These are phyloP conservation scores for Cyberlindnera americana DNA, from an alignment of 805 yeast species.

Conservation along the genomic window DNA sequence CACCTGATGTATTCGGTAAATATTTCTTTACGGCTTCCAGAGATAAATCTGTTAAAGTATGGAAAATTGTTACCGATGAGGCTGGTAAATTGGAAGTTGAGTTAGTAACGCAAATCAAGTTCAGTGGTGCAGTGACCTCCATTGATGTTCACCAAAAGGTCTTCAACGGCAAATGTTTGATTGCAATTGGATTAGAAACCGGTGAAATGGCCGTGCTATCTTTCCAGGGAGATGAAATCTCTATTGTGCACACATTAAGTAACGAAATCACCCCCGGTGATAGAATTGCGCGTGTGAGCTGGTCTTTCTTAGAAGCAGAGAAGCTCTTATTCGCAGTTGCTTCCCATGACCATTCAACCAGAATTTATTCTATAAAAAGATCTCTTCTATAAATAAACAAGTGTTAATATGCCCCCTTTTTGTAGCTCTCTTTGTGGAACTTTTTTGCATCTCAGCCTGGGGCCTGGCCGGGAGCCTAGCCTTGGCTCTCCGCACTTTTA, in stretches of 20 bases:
- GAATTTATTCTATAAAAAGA: constrained; percentile 32
- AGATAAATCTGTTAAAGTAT: constrained; percentile 73
- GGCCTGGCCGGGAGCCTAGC: too few species aligned
- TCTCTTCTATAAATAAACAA: not conserved
- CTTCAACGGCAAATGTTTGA: constrained; percentile 30
- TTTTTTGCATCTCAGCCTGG: too few species aligned
- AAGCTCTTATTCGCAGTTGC: constrained; percentile 51
- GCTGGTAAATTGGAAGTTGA: constrained; percentile 30
- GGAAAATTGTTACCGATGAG: constrained; percentile 44
- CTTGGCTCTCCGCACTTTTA: too few species aligned
- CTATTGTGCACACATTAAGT: constrained; percentile 33
- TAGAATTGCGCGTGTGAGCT: constrained; percentile 57
- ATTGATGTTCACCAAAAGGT: constrained; percentile 43
- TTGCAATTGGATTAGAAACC: constrained; percentile 69
- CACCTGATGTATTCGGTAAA: constrained; percentile 44
- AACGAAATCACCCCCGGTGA: constrained; percentile 51
- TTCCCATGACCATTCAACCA: constrained; percentile 59
- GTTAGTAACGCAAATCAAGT: constrained; percentile 39
- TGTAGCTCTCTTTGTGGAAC: too few species aligned
- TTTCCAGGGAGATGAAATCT: constrained; percentile 31
- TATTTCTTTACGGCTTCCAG: constrained; percentile 83
- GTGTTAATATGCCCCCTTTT: too few species aligned
- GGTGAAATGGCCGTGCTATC: constrained; percentile 53
- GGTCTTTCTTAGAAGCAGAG: constrained; percentile 37
- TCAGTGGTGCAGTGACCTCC: constrained; percentile 62